Evolutionary conservation across 2,329 filamentous ascomycete species (phyloP).

Genomic region (Aureobasidium sp.): DNA sequence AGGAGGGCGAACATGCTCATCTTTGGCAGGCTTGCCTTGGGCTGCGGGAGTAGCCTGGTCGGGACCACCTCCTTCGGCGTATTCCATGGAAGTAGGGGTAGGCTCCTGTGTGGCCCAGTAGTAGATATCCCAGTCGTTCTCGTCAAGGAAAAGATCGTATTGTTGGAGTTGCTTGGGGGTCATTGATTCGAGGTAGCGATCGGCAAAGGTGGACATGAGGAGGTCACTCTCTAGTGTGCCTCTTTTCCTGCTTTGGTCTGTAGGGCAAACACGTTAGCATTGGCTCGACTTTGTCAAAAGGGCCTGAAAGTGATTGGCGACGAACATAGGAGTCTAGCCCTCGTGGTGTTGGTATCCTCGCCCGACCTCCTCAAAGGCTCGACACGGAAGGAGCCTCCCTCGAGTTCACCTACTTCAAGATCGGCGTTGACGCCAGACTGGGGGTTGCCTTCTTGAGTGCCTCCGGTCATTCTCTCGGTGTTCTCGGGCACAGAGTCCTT

Average conservation of each 20-base stretch:
- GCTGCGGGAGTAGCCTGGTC: conserved; percentile 35
- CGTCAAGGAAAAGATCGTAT: conserved; percentile 48
- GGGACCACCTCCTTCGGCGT: conserved; percentile 44
- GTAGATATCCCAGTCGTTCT: conserved; percentile 99
- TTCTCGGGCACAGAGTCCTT: conserved; percentile 54
- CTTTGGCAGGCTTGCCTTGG: conserved; percentile 36
- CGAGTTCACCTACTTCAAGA: conserved; percentile 74
- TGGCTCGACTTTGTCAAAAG: neutral
- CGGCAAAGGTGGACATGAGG: conserved; percentile 89
- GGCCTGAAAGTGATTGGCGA: conserved; percentile 20
- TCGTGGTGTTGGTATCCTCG: conserved; percentile 77
- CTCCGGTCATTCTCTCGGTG: conserved; percentile 57
- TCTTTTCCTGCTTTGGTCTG: conserved; percentile 94
- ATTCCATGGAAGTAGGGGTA: conserved; percentile 47
- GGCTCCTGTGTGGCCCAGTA: conserved; percentile 95
- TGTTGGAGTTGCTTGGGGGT: conserved; percentile 35
- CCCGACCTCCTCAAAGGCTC: conserved; percentile 79
- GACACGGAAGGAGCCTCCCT: conserved; percentile 76
- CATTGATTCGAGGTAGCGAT: conserved; percentile 68
- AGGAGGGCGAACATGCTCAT: conserved; percentile 32
- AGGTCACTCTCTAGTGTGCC: conserved; percentile 94
- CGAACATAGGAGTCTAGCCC: conserved; percentile 70
- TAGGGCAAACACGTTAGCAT: conserved; percentile 17
- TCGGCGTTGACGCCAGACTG: conserved; percentile 48
- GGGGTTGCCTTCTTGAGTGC: conserved; percentile 45